phyloP scores from a whole-genome alignment of 805 yeast genomes.

The Dipodascus albidus region DNA sequence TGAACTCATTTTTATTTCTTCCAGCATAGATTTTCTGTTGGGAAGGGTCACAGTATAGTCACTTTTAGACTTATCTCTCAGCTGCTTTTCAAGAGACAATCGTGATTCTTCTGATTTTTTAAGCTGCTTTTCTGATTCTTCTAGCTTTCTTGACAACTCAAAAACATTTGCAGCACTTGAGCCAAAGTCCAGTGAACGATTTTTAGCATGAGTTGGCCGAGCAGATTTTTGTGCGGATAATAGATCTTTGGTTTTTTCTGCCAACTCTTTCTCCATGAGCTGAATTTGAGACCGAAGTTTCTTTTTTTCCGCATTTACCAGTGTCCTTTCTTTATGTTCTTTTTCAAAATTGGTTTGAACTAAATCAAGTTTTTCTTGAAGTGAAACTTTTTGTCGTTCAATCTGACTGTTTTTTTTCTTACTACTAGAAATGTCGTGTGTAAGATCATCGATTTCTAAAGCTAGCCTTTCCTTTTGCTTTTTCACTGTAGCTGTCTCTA shows the following conservation, averaged over 20 bases:
- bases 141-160: constrained; percentile 20
- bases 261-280: neutral
- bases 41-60: neutral
- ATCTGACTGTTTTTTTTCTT: constrained; percentile 15
- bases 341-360: constrained; percentile 12
- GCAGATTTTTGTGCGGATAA: constrained; percentile 7
- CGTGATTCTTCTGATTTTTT: constrained; percentile 16
- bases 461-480: constrained; percentile 13
- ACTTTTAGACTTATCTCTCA: constrained; percentile 10
- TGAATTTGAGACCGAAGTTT: constrained; percentile 10
- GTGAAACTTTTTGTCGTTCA: constrained; percentile 11
- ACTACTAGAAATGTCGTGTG: constrained; percentile 17
- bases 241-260: neutral
- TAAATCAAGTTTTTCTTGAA: constrained; percentile 13
- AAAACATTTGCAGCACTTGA: constrained; percentile 28
- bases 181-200: constrained; percentile 13
- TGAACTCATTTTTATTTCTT: neutral
- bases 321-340: constrained; percentile 17
- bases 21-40: neutral
- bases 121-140: constrained; percentile 21
- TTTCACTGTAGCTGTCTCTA: constrained; percentile 8
- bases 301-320: constrained; percentile 15
- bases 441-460: constrained; percentile 23
- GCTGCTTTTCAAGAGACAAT: constrained; percentile 16
- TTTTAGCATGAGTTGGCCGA: constrained; percentile 12